These are phyloP conservation scores for Arthrobotrys musiformis DNA, from an alignment of 2,329 filamentous ascomycete genomes.

Conservation along the genomic window DNA sequence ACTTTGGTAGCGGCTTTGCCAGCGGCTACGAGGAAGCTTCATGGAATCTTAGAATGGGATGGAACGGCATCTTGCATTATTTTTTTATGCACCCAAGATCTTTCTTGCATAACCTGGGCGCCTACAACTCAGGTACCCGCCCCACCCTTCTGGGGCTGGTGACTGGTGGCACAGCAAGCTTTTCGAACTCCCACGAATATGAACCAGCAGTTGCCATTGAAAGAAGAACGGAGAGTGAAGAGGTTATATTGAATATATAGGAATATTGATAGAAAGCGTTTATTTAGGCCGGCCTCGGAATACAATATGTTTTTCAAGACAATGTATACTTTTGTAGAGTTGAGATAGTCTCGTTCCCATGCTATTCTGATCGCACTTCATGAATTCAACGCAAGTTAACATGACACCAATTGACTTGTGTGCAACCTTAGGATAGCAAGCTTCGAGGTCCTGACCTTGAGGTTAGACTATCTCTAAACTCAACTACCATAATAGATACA, in stretches of 20 bases:
- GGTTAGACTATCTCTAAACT: no score
- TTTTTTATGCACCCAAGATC: conserved; percentile 8
- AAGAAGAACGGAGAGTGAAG: background rate
- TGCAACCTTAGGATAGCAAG: background rate
- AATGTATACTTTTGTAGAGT: background rate
- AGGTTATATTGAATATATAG: background rate
- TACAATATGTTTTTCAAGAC: background rate
- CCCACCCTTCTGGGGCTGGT: background rate
- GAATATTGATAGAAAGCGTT: background rate
- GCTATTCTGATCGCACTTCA: no score
- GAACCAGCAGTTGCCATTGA: background rate
- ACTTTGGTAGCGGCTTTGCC: conserved; percentile 18
- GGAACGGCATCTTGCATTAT: conserved; percentile 15
- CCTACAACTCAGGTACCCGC: conserved; percentile 18
- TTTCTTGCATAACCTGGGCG: conserved; percentile 4
- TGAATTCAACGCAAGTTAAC: no score
- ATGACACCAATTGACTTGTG: no score
- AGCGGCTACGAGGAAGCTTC: conserved; percentile 10
- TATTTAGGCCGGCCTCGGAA: background rate
- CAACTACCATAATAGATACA: background rate
- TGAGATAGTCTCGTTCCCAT: no score
- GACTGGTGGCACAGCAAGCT: background rate
- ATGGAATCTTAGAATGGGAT: background rate
- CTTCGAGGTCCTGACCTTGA: background rate
- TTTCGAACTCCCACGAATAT: background rate